Evolutionary conservation across 2,329 filamentous ascomycete genomes (phyloP), one percentile per base, ranked within the genome.

Genomic region (Phyllosticta citriasiana): DNA sequence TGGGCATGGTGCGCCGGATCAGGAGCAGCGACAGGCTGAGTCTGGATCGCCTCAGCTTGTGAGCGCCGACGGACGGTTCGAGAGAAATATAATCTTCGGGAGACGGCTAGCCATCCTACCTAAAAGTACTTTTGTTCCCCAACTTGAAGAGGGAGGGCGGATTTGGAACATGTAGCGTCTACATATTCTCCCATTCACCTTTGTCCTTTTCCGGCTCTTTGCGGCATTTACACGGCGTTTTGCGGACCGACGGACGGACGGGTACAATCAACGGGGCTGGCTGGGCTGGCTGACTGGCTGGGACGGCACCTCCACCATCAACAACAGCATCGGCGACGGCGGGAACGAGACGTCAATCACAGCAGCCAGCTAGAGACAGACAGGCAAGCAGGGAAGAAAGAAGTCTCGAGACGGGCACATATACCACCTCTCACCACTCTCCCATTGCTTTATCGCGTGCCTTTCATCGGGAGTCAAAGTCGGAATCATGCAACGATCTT

Each of bases 21-120:
- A 79, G 84, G 69, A 92, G 88, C 72, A 85, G 87, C 60, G 88
- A 91, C 70, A 81, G 88, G 52, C 73, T 91, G 67, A 91, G 88
- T 67, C 74, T 91, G 62, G 88, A 92, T 75, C 82, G 87, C 60
- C 73, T 92, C 72, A 91, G 88, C 69, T 78, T 92, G 75, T 91
- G 77, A 84, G 58, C 16, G 35, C 19, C 19, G 22, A 19, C 16
- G 10, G 33, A 40, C 33, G 33, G 16, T n/a, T 19, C n/a, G 14
- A 47, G 40, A n/a, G 40, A 47, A n/a, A 47, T n/a, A 30, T 30
- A 6, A 30, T 30, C 27, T 47, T n/a, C n/a, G 40, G 40, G 40
- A 47, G 5, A 30, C 6, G 5, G 19, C 19, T 22, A 40, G 33
- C 6, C 3, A 19, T 47, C 40, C 40, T n/a, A 47, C 14, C 16